Base-by-base conservation (phyloP, 257 asterid genomes). In the Hygrophila difformis region DNA sequence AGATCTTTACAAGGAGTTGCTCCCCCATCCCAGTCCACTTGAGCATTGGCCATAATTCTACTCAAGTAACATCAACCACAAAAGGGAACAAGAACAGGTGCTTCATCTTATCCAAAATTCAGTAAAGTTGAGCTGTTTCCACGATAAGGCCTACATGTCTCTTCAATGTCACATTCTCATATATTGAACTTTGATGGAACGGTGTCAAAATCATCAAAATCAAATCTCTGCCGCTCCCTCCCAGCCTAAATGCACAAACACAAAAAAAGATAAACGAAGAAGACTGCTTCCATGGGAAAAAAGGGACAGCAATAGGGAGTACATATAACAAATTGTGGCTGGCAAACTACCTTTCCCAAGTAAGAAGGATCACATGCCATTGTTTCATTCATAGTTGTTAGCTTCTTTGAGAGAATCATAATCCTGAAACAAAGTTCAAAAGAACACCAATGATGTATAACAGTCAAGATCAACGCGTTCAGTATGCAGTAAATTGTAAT, bases 221-320 rank as follows among this genome's bases (percentile, higher is more conserved):
- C 96, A 35, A 79, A 78, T 68, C 96, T 64, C 56, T 83, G 94
- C 20, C 93, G 80, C 67, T 89, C 98, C 72, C 81, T 81, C 39
- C 98, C 96, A 35, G 59, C 84, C 98, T 89, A 69, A 40, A 47
- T 22, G 23, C 36, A 6, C 22, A 31, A 41, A n/a, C 11, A 46
- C 1, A 51, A 13, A 37, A 14, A 37, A 14, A 14, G 13, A 21
- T 15, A 41, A 21, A 16, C 7, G 5, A 8, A 12, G 38, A 2
- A 12, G 13, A 12, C 5, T 9, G 1, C 0, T 18, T 28, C 45
- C 56, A 17, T 12, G 12, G 8, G n/a, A 38, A 12, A 15, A 19
- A 2, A 8, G 6, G 12, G 18, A 41, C 11, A 33, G 28, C 12
- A 10, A 23, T 18, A 35, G 39, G 28, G 3, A 26, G 26, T 29